Base-by-base conservation (phyloP, 306 rosid genomes). In the Potentilla sterilis region DNA sequence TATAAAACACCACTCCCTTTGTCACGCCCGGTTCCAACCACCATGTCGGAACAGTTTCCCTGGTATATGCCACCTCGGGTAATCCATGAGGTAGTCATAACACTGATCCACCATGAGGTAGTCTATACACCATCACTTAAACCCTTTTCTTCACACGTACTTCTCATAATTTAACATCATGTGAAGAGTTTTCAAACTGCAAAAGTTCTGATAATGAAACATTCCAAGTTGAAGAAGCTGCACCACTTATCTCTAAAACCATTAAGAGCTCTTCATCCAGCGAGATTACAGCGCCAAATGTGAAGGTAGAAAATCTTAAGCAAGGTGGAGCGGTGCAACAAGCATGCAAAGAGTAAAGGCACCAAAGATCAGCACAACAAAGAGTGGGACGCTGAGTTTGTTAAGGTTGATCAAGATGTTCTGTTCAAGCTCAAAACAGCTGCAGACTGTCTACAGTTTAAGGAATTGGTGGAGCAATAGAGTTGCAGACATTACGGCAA, bases 301-400 rank as follows among this genome's bases (percentile, higher is more conserved):
- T 46, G 14, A 46, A 46, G 14, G 38, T 57, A 2, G 9, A 22
- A 22, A 43, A 44, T 43, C 41, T 48, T 44, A 46, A 40, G 73
- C 21, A 21, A 42, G 72, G 72, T 68, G 40, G 40, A 68, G 14
- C 24, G 57, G 73, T 68, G 73, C 73, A 43, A 43, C 5, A 13
- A 2, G 72, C 72, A 68, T 44, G 38, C 55, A 68, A 14, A 44
- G 55, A 24, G 55, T 5, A 8, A 43, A 12, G 72, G 1, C 34
- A 69, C 40, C 16, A 15, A 69, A 13, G 22, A 69, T 32, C 22
- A 24, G 13, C 73, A 7, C 7, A 58, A 22, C 22, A 24, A 69
- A 69, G 41, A 44, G 57, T 69, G 73, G 57, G 73, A 46, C 57
- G 73, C 40, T 46, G 4, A 69, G 40, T 69, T 69, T 24, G 3